Evolutionary conservation across 2,329 filamentous ascomycete genomes (phyloP).

Genomic region (Alternaria sp.): DNA sequence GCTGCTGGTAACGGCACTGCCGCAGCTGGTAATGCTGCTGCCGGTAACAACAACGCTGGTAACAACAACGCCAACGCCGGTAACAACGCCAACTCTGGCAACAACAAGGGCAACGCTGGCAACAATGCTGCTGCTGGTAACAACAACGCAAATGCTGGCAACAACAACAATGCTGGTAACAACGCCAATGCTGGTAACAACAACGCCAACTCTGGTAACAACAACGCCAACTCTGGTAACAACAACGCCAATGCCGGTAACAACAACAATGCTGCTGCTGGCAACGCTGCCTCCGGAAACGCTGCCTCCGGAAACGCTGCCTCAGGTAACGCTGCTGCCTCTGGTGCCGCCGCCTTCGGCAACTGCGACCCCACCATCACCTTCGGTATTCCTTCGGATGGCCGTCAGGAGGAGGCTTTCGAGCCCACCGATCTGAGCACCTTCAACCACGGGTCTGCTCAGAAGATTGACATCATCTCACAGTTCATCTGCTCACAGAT

Average conservation of each 20-base stretch:
- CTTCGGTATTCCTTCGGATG: constrained; percentile 60
- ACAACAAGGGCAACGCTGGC: constrained; percentile 7
- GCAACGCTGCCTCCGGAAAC: neutral
- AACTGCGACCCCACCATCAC: constrained; percentile 60
- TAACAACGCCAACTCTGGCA: neutral
- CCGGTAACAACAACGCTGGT: constrained; percentile 12
- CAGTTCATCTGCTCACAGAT: constrained; percentile 59
- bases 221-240: neutral
- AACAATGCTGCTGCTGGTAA: constrained; percentile 3
- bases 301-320: constrained; percentile 2
- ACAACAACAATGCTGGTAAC: neutral
- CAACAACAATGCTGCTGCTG: constrained; percentile 4
- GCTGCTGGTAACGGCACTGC: constrained; percentile 1
- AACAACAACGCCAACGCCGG: neutral
- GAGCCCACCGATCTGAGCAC: constrained; percentile 52
- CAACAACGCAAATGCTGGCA: neutral
- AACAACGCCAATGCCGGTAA: neutral
- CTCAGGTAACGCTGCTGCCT: neutral
- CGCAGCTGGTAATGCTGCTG: constrained; percentile 14
- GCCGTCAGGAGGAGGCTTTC: constrained; percentile 56
- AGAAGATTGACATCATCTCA: constrained; percentile 59
- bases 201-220: neutral
- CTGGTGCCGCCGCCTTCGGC: constrained; percentile 48
- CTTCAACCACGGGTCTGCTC: constrained; percentile 64
- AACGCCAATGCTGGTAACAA: too few species aligned